These are phyloP conservation scores for Strigomonas galati DNA, from an alignment of 208 protist genomes.

Conservation along the genomic window DNA sequence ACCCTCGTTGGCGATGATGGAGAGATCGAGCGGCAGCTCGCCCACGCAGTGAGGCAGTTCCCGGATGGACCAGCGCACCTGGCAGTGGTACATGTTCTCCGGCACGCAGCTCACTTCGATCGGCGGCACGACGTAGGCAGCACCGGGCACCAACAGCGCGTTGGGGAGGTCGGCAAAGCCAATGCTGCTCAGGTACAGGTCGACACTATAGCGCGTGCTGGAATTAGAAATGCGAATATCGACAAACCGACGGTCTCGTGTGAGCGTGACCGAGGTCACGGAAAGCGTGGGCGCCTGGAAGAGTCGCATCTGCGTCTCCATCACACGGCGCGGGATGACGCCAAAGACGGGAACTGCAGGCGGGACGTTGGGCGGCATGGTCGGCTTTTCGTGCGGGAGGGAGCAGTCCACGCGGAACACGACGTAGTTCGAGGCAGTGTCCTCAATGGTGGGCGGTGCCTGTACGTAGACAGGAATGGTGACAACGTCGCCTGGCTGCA, in stretches of 20 bases:
- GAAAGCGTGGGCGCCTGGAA: slow-evolving; percentile 65
- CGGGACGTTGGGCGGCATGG: slow-evolving; percentile 62
- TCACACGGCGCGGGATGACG: slow-evolving; percentile 78
- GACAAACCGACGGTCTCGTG: slow-evolving; percentile 65
- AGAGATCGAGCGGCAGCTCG: slow-evolving; percentile 58
- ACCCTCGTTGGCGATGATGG: slow-evolving; percentile 31
- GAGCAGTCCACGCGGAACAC: slow-evolving; percentile 76
- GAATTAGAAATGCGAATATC: slow-evolving; percentile 71
- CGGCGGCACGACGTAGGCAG: slow-evolving; percentile 76
- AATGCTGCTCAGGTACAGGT: slow-evolving; percentile 66
- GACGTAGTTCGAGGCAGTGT: slow-evolving; percentile 55
- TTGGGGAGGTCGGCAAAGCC: slow-evolving; percentile 54
- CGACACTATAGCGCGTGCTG: slow-evolving; percentile 68
- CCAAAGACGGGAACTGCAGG: slow-evolving; percentile 82
- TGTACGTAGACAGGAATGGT: slow-evolving; percentile 52
- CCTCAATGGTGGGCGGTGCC: slow-evolving; percentile 43
- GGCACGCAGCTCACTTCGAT: slow-evolving; percentile 73
- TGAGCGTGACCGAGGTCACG: slow-evolving; percentile 53
- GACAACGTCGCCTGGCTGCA: slow-evolving; percentile 63
- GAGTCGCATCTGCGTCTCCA: slow-evolving; percentile 81
- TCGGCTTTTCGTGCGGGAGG: slow-evolving; percentile 53
- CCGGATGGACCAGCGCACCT: slow-evolving; percentile 72
- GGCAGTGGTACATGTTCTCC: slow-evolving; percentile 13
- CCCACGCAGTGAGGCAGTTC: slow-evolving; percentile 61
- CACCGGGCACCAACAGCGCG: slow-evolving; percentile 65